Base-by-base conservation (phyloP, 352 stramenopile species). In the Nothophytophthora sp. region DNA sequence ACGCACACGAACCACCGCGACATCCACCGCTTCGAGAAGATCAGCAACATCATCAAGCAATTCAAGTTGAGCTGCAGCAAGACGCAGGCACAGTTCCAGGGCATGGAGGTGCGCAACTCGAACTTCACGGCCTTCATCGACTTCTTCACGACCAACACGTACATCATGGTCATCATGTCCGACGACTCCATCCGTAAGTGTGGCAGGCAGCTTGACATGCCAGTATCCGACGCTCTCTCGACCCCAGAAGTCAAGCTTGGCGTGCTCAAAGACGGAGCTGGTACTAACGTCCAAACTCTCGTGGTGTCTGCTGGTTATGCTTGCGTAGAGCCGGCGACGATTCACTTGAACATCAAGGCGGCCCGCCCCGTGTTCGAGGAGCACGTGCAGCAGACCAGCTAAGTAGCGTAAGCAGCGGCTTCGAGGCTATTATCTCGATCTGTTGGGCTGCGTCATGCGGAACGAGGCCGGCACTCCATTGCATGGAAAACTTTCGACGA, bases 11-110 rank as follows among this genome's bases (percentile, higher is more conserved):
- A 77, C 22, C 92, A 99, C 58, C 94, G 96, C 63, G 96, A 99
- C 66, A 96, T 97, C 33, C 95, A 99, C 68, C 94, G 97, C 16
- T 99, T 99, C 69, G 97, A 99, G 81, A 99, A 99, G 65, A 99
- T 99, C 61, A 98, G 88, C 63, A 99, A 99, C 69, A 99, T 99
- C 75, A 98, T 99, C 73, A 99, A 99, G 78, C 97, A 99, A 73
- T 99, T 99, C 78, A 99, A 99, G 76, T 83, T 99, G 16, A 97
- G 82, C 69, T 99, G 97, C 74, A 97, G 88, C 63, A 99, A 99
- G 78, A 97, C 95, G 1, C 93, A 98, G 70, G 96, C 95, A 22
- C 90, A 99, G 68, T 99, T 99, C 63, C 92, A 99, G 67, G 96
- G 95, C 36, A 98, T 99, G 95, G 90, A 96, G 61, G 88, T 96